Base-by-base conservation (phyloP, 2,329 filamentous ascomycete genomes). In the Pseudogymnoascus sp. region DNA sequence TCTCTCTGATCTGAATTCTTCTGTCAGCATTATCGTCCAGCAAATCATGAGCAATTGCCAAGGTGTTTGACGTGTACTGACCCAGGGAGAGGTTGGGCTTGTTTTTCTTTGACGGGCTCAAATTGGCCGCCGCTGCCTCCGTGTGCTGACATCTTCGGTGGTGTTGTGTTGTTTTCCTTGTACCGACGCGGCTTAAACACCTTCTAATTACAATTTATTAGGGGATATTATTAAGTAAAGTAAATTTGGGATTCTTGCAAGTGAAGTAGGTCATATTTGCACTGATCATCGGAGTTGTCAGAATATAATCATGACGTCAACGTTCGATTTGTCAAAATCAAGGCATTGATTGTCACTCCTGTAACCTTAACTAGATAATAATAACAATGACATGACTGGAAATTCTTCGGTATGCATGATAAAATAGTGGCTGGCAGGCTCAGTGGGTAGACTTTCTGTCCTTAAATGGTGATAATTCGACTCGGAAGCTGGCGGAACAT, bases 31-130 rank as follows among this genome's bases (percentile, higher is more conserved):
- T 15, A 53, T 3, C 8, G 7, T 53, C 47, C 23, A 13, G 5
- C 21, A 50, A 17, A 17, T 17, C 13, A 59, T 11, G 5, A 23
- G 10, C 17, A 44, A 21, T 15, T 11, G n/a, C 9, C 8, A 40
- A 40, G 10, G 10, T 2, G 11, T 26, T 44, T 50, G 8, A 60
- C 2, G 40, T 10, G n/a, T 61, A 36, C 59, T 40, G n/a, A 61
- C 59, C 59, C 59, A 40, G 59, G 59, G 23, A 61, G 59, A 23
- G 33, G 28, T 13, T 61, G 59, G 35, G 59, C 59, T 21, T 61
- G 59, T 11, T 36, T 42, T 42, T 61, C 38, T 40, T 36, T 36
- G 13, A 61, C 59, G n/a, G 59, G 59, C 59, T 61, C 33, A 19
- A 61, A 61, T 42, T 61, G 33, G 31, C 59, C 59, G 13, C 28